Conservation (phyloP, 2,329 filamentous ascomycete species). For the Fusarium poae region DNA sequence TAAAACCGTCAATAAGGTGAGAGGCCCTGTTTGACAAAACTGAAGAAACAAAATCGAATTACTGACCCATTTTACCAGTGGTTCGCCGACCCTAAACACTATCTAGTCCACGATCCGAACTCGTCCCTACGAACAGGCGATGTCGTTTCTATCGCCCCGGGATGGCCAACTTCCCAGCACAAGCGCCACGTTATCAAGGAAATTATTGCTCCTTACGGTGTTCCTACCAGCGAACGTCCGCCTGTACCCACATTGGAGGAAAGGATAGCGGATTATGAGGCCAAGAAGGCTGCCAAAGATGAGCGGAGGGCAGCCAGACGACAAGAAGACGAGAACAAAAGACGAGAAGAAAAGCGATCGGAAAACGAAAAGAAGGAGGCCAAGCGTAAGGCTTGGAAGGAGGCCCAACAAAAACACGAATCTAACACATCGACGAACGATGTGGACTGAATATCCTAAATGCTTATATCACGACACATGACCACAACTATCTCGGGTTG, state of each 20-base stretch:
- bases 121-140: slow-evolving; percentile 80
- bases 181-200: slow-evolving; percentile 81
- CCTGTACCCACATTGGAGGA: slow-evolving; percentile 75
- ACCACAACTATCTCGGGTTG: neutral
- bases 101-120: slow-evolving; percentile 83
- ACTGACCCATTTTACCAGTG: slow-evolving; percentile 52
- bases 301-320: slow-evolving; percentile 61
- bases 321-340: slow-evolving; percentile 42
- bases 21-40: slow-evolving; percentile 10
- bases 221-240: slow-evolving; percentile 72
- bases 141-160: slow-evolving; percentile 77
- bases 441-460: slow-evolving; percentile 27
- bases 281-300: slow-evolving; percentile 69
- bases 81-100: slow-evolving; percentile 73
- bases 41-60: neutral
- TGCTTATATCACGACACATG: slow-evolving; percentile 13
- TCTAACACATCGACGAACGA: slow-evolving; percentile 32
- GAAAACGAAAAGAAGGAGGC: slow-evolving; percentile 44
- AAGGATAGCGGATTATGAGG: slow-evolving; percentile 66
- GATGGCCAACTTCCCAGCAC: slow-evolving; percentile 72
- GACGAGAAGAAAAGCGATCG: slow-evolving; percentile 47
- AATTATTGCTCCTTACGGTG: slow-evolving; percentile 78
- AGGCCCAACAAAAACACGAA: slow-evolving; percentile 38
- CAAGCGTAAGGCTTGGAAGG: slow-evolving; percentile 45
- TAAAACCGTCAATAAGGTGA: slow-evolving; percentile 77